Conservation (phyloP, 2,329 filamentous ascomycete species). For the Epicoccum nigrum region DNA sequence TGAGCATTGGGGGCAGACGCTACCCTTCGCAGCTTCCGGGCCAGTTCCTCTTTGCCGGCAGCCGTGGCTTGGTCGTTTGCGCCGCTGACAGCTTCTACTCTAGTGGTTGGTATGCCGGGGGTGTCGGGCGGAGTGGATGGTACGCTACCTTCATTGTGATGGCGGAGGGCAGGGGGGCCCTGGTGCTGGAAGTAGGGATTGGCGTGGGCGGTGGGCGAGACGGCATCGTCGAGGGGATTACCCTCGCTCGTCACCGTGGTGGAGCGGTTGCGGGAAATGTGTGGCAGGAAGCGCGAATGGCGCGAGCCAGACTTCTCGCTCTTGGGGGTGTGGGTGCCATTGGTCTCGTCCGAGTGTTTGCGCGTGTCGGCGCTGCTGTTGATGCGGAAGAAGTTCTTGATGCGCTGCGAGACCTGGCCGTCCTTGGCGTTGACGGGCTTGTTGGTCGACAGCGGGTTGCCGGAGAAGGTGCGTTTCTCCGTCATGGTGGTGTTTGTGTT, state of each 20-base stretch:
- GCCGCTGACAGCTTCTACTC: constrained; percentile 71
- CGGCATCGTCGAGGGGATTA: constrained; percentile 82
- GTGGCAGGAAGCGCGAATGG: constrained; percentile 87
- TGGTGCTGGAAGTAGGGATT: constrained; percentile 99
- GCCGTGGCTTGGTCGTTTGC: constrained; percentile 69
- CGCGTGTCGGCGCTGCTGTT: constrained; percentile 58
- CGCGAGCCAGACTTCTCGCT: constrained; percentile 74
- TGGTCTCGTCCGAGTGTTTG: constrained; percentile 49
- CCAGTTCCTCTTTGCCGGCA: constrained; percentile 90
- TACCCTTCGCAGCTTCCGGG: constrained; percentile 88
- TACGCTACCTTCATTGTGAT: constrained; percentile 92
- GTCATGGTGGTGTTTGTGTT: constrained; percentile 47
- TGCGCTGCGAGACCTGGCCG: constrained; percentile 65
- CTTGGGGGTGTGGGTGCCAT: constrained; percentile 52
- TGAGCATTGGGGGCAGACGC: constrained; percentile 97
- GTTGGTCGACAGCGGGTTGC: constrained; percentile 53
- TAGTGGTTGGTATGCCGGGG: constrained; percentile 66
- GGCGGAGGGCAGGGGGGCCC: constrained; percentile 87
- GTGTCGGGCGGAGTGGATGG: constrained; percentile 93
- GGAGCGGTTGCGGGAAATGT: constrained; percentile 85
- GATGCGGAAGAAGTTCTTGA: constrained; percentile 74
- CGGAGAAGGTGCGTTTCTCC: constrained; percentile 58
- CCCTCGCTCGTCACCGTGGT: constrained; percentile 92
- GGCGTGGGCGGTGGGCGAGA: constrained; percentile 90
- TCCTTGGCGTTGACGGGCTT: constrained; percentile 56